Base-by-base conservation (phyloP, 2,329 filamentous ascomycete species). In the Tolypocladium ophioglossoides region DNA sequence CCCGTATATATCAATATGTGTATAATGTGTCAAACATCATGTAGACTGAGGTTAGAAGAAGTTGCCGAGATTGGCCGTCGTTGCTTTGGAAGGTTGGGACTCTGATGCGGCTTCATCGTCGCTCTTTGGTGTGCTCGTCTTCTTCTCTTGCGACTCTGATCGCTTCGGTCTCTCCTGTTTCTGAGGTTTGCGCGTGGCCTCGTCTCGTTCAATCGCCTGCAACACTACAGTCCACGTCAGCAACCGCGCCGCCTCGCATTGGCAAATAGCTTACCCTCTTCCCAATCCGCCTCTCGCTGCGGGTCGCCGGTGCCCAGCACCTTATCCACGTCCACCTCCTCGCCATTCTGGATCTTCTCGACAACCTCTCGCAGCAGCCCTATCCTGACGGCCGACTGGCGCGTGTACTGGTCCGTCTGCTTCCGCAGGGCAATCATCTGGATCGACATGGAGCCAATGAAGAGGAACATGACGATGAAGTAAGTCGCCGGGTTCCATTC, bases 381-480 rank as follows among this genome's bases (percentile, higher is more conserved):
- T 58, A 99, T 87, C 66, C 88, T 86, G 8, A 88, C 84, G 61
- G 96, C 88, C 6, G 91, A 85, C 61, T 84, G 83, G 51, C 91
- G 83, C 64, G 78, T 82, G 62, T 87, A 91, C 11, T 84, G 82
- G 35, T 79, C 77, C 64, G 85, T 87, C 51, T 91, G 85, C 62
- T 87, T 88, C 63, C 85, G 86, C 63, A 97, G 69, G 38, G 84
- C 78, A 64, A 99, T 86, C 78, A 94, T 88, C 64, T 96, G 89
- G 62, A 99, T 96, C 16, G 92, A 89, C 78, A 96, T 95, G 57
- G 90, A 96, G 4, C 95, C 95, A 59, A 97, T 92, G 58, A 97
- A 78, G 41, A 91, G 75, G 64, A 91, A 91, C 58, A 92, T 89
- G 62, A 85, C 75, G 61, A 92, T 89, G 68, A 85, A 94, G 64